phyloP scores from a whole-genome alignment of 2,329 filamentous ascomycete species.

The Blumeria hordei region DNA sequence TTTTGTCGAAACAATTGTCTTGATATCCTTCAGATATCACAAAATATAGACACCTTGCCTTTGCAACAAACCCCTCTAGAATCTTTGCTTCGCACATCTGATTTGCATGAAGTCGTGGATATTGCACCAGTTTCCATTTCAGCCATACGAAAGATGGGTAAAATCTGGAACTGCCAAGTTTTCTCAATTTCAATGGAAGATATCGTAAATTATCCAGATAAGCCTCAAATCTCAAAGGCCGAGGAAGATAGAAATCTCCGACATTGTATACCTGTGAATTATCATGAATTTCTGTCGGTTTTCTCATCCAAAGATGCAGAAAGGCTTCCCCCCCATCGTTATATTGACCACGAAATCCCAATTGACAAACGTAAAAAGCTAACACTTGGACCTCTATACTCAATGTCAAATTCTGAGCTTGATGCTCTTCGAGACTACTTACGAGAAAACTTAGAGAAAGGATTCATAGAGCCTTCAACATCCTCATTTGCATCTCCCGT shows the following conservation, averaged over 20 bases:
- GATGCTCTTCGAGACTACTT: neutral
- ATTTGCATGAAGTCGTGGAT: no score
- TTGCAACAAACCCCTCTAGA: no score
- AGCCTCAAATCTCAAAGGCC: neutral
- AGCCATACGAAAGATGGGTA: no score
- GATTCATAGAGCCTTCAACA: constrained; percentile 1
- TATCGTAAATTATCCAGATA: neutral
- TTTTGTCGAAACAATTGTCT: neutral
- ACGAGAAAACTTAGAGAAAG: constrained; percentile 1
- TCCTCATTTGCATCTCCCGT: neutral
- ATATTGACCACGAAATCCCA: neutral
- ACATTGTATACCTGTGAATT: neutral
- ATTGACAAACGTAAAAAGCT: neutral
- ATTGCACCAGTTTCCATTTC: no score
- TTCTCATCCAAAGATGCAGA: neutral
- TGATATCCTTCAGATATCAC: no score
- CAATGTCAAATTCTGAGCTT: neutral
- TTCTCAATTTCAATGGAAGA: neutral
- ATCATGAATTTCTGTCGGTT: neutral
- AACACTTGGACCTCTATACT: neutral
- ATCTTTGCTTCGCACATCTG: no score
- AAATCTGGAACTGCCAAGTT: neutral
- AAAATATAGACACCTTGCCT: no score
- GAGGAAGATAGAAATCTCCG: neutral
- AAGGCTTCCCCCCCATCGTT: neutral